A percentile compares a stretch with the other conserved stretches of the same genome.
Conservation (phyloP, 164 flowering plant genomes). For the Annona cherimola region DNA sequence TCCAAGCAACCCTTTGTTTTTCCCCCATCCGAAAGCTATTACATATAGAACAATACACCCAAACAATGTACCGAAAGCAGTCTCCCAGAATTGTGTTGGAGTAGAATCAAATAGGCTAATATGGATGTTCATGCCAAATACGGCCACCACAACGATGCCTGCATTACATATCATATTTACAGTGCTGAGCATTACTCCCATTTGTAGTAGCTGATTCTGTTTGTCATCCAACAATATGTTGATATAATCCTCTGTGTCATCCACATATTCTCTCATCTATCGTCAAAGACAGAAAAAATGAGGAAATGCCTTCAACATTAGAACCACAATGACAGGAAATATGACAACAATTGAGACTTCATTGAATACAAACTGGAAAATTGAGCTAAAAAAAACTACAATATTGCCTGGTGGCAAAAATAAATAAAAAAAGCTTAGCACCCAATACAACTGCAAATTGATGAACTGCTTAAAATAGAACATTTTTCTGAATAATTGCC, state of each 20-base stretch:
- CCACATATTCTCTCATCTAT: slow-evolving; percentile 46
- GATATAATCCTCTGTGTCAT: slow-evolving; percentile 45
- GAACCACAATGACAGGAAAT: not conserved
- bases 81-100: slow-evolving; percentile 29
- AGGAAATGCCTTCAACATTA: not conserved
- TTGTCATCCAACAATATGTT: slow-evolving; percentile 48
- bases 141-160: slow-evolving; percentile 30
- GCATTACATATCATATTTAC: slow-evolving; percentile 31
- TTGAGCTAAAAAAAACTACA: too few species aligned
- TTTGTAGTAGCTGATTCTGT: slow-evolving; percentile 45
- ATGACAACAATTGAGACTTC: not conserved
- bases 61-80: slow-evolving; percentile 29
- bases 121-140: slow-evolving; percentile 37
- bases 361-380: too few species aligned
- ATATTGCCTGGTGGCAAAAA: too few species aligned
- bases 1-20: slow-evolving; percentile 30
- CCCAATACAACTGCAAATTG: too few species aligned
- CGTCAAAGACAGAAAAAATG: not conserved
- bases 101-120: slow-evolving; percentile 20
- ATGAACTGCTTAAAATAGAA: too few species aligned
- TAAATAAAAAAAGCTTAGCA: too few species aligned
- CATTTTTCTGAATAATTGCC: too few species aligned
- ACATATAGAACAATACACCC: slow-evolving; percentile 35
- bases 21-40: slow-evolving; percentile 37
- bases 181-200: slow-evolving; percentile 43